Conservation (phyloP, 805 yeast genomes). For the Lipomyces anomalus region DNA sequence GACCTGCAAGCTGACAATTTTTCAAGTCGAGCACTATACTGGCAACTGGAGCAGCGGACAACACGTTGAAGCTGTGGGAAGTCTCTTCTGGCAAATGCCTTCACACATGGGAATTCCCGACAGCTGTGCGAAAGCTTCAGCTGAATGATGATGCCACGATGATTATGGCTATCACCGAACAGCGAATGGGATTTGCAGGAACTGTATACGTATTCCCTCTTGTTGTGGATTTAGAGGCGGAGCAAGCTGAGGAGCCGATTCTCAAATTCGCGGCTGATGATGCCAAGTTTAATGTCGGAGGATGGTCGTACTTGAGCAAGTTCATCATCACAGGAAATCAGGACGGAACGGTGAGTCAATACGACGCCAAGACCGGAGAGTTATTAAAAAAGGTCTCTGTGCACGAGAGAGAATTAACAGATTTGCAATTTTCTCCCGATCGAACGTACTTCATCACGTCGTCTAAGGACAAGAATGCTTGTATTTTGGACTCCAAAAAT, state of each 20-base stretch:
- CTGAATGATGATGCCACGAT: constrained; percentile 67
- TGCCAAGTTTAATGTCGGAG: constrained; percentile 70
- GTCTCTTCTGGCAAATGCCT: constrained; percentile 71
- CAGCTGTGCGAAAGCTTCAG: constrained; percentile 90
- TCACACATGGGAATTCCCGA: constrained; percentile 63
- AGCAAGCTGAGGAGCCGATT: constrained; percentile 23
- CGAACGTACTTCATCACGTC: constrained; percentile 85
- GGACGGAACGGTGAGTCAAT: constrained; percentile 79
- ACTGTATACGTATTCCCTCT: constrained; percentile 64
- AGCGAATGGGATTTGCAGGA: constrained; percentile 86
- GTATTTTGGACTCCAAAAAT: constrained; percentile 70
- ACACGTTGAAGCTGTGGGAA: constrained; percentile 77
- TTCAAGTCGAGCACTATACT: constrained; percentile 51
- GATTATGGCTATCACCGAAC: constrained; percentile 75
- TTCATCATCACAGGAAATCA: constrained; percentile 81
- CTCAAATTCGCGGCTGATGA: constrained; percentile 30
- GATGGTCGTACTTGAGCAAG: constrained; percentile 61
- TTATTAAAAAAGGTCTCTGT: constrained; percentile 51
- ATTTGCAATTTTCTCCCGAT: constrained; percentile 84
- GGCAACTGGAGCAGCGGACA: constrained; percentile 89
- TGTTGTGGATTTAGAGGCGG: constrained; percentile 41
- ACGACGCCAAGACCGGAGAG: constrained; percentile 71
- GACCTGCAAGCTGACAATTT: constrained; percentile 28
- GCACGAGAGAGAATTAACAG: constrained; percentile 74
- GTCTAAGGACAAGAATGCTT: constrained; percentile 84